Percentiles rank a stretch among this genome's conserved stretches.
Conservation (phyloP, 2,329 filamentous ascomycete species). For the Beauveria sp. region DNA sequence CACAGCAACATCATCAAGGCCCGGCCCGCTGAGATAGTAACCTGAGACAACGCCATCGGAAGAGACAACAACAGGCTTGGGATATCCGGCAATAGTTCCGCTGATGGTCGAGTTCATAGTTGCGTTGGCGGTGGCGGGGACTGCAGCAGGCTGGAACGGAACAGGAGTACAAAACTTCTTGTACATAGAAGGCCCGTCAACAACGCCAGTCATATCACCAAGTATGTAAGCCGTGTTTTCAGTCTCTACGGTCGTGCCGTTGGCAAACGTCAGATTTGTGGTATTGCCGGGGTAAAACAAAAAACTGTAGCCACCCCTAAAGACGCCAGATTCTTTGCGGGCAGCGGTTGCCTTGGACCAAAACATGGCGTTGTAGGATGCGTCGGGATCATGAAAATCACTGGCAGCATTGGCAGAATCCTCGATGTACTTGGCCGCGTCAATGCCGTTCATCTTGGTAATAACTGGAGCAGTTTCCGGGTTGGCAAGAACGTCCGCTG, state of each 20-base stretch:
- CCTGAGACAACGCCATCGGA: slow-evolving; percentile 22
- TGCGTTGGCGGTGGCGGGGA: too few relatives aligned
- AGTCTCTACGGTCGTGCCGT: slow-evolving; percentile 22
- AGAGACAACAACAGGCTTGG: slow-evolving; percentile 22
- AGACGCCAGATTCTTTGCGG: slow-evolving; percentile 11
- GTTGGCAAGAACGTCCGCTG: background rate
- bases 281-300: slow-evolving; percentile 23
- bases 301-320: background rate
- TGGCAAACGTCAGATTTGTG: slow-evolving; percentile 28
- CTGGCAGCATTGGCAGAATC: slow-evolving; percentile 16
- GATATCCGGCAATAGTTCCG: slow-evolving; percentile 17
- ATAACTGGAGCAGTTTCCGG: slow-evolving; percentile 14
- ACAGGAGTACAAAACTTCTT: slow-evolving; percentile 24
- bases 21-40: slow-evolving; percentile 28
- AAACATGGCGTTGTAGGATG: slow-evolving; percentile 33
- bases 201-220: slow-evolving; percentile 22
- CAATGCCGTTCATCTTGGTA: slow-evolving; percentile 22
- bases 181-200: slow-evolving; percentile 26
- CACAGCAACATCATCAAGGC: slow-evolving; percentile 27
- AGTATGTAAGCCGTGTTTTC: slow-evolving; percentile 22
- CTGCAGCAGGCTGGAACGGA: background rate
- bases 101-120: background rate
- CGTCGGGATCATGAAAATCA: slow-evolving; percentile 19
- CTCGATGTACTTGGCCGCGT: slow-evolving; percentile 17
- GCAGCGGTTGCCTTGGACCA: slow-evolving; percentile 22